These are phyloP conservation scores for Cucurbita argyrosperma DNA, from an alignment of 306 rosid genomes.

Conservation along the genomic window DNA sequence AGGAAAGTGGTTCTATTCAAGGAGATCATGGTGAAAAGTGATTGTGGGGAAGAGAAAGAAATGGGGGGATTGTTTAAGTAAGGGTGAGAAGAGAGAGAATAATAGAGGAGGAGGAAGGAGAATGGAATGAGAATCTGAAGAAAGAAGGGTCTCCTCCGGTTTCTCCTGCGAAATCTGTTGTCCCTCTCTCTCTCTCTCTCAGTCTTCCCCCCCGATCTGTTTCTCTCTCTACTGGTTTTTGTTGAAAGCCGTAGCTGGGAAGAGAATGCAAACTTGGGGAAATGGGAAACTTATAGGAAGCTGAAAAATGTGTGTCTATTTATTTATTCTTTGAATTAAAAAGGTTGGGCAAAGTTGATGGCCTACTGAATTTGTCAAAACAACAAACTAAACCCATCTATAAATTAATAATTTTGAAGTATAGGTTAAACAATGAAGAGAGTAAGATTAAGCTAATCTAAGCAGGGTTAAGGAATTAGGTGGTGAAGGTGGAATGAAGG, in stretches of 20 bases:
- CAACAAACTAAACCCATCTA: background rate
- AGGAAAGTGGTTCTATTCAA: background rate
- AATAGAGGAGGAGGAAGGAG: background rate
- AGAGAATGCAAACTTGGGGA: background rate
- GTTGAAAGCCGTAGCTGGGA: background rate
- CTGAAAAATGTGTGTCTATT: background rate
- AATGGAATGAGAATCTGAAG: background rate
- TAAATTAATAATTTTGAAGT: background rate
- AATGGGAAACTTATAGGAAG: constrained; percentile 3
- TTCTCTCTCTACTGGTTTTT: background rate
- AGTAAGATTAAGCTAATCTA: background rate
- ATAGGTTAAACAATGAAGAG: too few relatives aligned
- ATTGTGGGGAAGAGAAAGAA: background rate
- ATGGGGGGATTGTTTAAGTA: background rate
- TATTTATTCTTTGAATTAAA: background rate
- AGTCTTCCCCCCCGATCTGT: too few relatives aligned
- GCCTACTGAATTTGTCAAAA: background rate
- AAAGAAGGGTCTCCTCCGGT: background rate
- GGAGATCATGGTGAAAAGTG: background rate
- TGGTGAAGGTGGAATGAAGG: background rate
- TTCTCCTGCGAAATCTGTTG: background rate
- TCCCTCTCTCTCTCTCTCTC: background rate
- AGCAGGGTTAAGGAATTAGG: background rate
- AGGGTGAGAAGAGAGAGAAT: background rate
- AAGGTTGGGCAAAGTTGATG: background rate